Base-by-base conservation (phyloP, 208 protist species). In the Kentomonas sorsogonicus region DNA sequence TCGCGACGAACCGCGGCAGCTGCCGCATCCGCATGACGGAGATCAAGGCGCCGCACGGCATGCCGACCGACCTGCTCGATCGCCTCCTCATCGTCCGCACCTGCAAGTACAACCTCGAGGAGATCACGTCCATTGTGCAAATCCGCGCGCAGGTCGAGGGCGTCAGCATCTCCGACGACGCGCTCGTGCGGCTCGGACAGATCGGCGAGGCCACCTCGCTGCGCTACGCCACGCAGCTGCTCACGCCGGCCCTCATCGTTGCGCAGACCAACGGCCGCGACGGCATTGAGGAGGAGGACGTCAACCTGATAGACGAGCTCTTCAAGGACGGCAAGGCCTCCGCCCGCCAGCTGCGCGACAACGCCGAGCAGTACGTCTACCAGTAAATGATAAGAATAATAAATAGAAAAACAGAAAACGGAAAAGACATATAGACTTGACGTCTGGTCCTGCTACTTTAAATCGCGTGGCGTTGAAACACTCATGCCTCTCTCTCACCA, bases 41-140 rank as follows among this genome's bases (percentile, higher is more conserved):
- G 33, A 97, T 99, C 23, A 51, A 80, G 11, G 83, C 97, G 22
- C 98, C 99, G 27, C 98, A 99, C 75, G 99, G 99, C 40, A 98
- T 99, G 34, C 99, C 99, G 16, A 91, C 98, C 11, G 99, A 99
- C 85, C 71, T 99, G 40, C 86, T 99, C 5, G 99, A 99, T 70
- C 97, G 99, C 50, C 73, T 99, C 4, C 79, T 99, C 59, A 99
- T 99, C 67, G 97, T 99, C 50, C 84, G 91, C 31, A 99, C 99
- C 16, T 69, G 89, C 22, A 95, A 97, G 41, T 99, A 99, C 79
- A 79, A 62, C 11, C 58, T 85, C 48, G 78, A 97, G 2, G 98
- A 99, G 63, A 98, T 99, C 43, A 81, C 87, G 20, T 75, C 94
- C 23, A 99, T 99, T 79, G 79, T 98, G 13, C 77, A 87, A 38